phyloP scores from a whole-genome alignment of 2,329 filamentous ascomycete species.

The Periconia sp. region DNA sequence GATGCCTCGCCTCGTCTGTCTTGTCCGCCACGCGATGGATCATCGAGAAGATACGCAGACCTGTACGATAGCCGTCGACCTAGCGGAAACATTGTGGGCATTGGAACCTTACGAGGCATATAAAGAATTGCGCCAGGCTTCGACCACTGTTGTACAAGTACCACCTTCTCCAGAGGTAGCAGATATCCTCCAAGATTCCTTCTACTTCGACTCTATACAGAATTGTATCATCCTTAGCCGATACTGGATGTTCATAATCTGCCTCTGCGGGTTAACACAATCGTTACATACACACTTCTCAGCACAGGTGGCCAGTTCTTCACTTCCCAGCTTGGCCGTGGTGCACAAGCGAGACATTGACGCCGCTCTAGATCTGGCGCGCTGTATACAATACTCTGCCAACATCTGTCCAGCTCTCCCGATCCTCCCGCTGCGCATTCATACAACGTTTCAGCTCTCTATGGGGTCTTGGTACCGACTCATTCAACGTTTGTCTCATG shows the following conservation, averaged over 20 bases:
- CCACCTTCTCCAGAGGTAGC: slow-evolving; percentile 21
- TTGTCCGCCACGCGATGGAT: slow-evolving; percentile 24
- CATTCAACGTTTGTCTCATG: slow-evolving; percentile 13
- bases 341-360: slow-evolving; percentile 24
- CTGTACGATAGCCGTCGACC: slow-evolving; percentile 27
- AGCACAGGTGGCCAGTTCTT: slow-evolving; percentile 15
- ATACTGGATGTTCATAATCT: slow-evolving; percentile 33
- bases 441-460: slow-evolving; percentile 32
- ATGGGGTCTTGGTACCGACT: slow-evolving; percentile 33
- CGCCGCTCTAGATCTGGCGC: slow-evolving; percentile 26
- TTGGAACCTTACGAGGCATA: slow-evolving; percentile 22
- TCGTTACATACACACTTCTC: slow-evolving; percentile 32
- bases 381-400: slow-evolving; percentile 27
- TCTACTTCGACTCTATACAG: slow-evolving; percentile 29
- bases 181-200: slow-evolving; percentile 25
- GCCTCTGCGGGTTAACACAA: slow-evolving; percentile 31
- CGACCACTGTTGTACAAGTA: slow-evolving; percentile 12
- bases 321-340: slow-evolving; percentile 21
- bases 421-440: slow-evolving; percentile 34
- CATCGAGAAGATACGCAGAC: slow-evolving; percentile 19
- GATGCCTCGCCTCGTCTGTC: slow-evolving; percentile 29
- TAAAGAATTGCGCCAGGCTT: slow-evolving; percentile 19
- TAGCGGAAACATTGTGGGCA: slow-evolving; percentile 29
- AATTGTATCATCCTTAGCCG: slow-evolving; percentile 29
- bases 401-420: slow-evolving; percentile 26